These are phyloP conservation scores for Diutina ranongensis DNA, from an alignment of 1,139 yeast genomes.

Conservation along the genomic window DNA sequence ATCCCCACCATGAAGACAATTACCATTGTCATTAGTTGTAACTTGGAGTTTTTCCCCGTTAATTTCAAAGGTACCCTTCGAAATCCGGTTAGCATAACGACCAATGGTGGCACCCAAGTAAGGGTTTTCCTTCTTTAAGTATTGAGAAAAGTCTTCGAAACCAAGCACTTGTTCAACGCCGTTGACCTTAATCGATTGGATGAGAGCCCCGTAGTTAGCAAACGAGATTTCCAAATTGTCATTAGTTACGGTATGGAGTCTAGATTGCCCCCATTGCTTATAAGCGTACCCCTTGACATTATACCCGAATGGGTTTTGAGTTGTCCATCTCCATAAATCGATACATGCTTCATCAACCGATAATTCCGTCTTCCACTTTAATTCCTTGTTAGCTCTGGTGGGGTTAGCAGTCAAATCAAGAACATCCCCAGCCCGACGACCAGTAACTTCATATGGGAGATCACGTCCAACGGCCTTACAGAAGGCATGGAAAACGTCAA, in stretches of 20 bases:
- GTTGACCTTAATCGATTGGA: conserved; percentile 24
- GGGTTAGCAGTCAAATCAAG: conserved; percentile 66
- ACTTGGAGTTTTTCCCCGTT: conserved; percentile 30
- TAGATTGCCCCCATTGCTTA: conserved; percentile 20
- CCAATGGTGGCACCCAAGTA: conserved; percentile 57
- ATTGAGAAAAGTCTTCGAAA: conserved; percentile 25
- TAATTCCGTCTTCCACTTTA: conserved; percentile 51
- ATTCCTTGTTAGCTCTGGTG: conserved; percentile 51
- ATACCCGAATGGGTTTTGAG: conserved; percentile 58
- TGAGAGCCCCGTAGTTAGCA: conserved; percentile 41
- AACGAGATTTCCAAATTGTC: conserved; percentile 30
- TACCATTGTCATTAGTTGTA: conserved; percentile 28
- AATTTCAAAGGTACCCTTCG: conserved; percentile 30
- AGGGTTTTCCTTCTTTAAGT: conserved; percentile 28
- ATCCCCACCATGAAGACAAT: conserved; percentile 39
- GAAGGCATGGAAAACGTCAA: conserved; percentile 61
- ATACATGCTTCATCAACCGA: conserved; percentile 54
- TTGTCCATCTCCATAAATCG: conserved; percentile 75
- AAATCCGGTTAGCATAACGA: conserved; percentile 51
- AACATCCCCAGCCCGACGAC: conserved; percentile 73
- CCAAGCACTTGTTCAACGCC: conserved; percentile 24
- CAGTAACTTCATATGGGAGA: conserved; percentile 53
- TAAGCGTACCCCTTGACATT: conserved; percentile 19
- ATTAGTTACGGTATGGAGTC: conserved; percentile 30
- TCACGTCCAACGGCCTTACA: conserved; percentile 56